Percentiles rank a stretch among this genome's conserved stretches.
These are phyloP conservation scores for Monilinia fructicola DNA, from an alignment of 2,329 filamentous ascomycete genomes.

Conservation along the genomic window DNA sequence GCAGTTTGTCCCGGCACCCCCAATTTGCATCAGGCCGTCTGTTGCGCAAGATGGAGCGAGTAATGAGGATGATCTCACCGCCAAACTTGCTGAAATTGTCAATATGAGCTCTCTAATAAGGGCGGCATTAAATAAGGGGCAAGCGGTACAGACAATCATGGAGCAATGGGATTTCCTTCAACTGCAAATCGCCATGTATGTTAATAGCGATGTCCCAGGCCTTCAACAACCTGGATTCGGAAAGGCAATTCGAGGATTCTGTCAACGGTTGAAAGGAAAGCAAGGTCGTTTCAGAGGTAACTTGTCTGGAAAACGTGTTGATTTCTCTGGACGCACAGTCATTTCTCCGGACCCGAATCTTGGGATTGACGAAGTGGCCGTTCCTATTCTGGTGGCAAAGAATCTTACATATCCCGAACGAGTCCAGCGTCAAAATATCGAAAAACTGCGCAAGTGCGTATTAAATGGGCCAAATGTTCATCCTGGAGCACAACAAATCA, in stretches of 20 bases:
- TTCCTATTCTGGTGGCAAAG: constrained; percentile 88
- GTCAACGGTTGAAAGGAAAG: constrained; percentile 93
- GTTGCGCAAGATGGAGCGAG: constrained; percentile 91
- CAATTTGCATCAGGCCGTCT: constrained; percentile 89
- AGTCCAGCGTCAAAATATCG: constrained; percentile 80
- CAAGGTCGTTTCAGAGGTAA: constrained; percentile 97
- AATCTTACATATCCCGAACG: constrained; percentile 94
- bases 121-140: constrained; percentile 77
- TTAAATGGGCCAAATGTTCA: constrained; percentile 74
- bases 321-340: constrained; percentile 95
- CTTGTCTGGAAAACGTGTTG: constrained; percentile 94
- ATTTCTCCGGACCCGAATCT: constrained; percentile 97
- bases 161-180: constrained; percentile 98
- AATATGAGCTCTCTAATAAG: constrained; percentile 87
- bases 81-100: constrained; percentile 94
- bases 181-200: constrained; percentile 93
- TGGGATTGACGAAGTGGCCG: constrained; percentile 88
- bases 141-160: constrained; percentile 85
- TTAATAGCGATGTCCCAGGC: constrained; percentile 93
- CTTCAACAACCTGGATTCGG: constrained; percentile 85
- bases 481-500: constrained; percentile 83
- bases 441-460: constrained; percentile 74
- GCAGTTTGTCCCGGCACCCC: constrained; percentile 92
- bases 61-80: constrained; percentile 94
- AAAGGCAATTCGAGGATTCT: constrained; percentile 89